Evolutionary conservation across 23 red algal species (phyloP).

Genomic region (Gracilaria gracilis): DNA sequence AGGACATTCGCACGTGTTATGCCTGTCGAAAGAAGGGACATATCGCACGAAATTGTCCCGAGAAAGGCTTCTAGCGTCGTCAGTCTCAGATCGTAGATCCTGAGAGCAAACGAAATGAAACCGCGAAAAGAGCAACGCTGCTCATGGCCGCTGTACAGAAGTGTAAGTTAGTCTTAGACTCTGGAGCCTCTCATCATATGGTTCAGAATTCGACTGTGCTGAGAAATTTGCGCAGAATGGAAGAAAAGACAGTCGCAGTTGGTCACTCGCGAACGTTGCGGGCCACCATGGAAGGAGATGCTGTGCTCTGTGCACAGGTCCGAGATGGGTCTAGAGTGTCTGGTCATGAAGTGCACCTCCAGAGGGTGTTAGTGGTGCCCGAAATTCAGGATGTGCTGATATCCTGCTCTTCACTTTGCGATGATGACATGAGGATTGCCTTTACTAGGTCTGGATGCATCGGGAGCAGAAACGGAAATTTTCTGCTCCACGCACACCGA

Average conservation of each 20-base stretch:
- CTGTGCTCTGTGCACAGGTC: neutral
- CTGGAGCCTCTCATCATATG: neutral
- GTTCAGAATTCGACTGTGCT: neutral
- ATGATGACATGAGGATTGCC: neutral
- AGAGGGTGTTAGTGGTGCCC: neutral
- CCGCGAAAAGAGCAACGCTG: neutral
- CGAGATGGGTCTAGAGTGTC: neutral
- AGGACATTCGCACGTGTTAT: neutral
- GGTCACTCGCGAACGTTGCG: neutral
- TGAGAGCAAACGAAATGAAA: too few relatives aligned
- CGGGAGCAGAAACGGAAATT: neutral
- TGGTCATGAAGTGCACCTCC: neutral
- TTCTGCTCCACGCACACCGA: neutral
- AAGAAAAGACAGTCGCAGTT: neutral
- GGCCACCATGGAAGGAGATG: neutral
- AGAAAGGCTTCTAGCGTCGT: neutral
- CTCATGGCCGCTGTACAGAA: neutral
- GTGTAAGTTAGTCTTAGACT: neutral
- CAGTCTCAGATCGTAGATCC: too few relatives aligned
- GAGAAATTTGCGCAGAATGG: neutral
- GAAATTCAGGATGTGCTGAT: slow-evolving; percentile 11
- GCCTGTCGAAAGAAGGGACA: neutral
- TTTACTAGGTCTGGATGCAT: neutral
- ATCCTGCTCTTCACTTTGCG: slow-evolving; percentile 24
- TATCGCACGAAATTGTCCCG: neutral